Base-by-base conservation (phyloP, 495 filamentous ascomycete genomes). In the Aspergillus diversus region DNA sequence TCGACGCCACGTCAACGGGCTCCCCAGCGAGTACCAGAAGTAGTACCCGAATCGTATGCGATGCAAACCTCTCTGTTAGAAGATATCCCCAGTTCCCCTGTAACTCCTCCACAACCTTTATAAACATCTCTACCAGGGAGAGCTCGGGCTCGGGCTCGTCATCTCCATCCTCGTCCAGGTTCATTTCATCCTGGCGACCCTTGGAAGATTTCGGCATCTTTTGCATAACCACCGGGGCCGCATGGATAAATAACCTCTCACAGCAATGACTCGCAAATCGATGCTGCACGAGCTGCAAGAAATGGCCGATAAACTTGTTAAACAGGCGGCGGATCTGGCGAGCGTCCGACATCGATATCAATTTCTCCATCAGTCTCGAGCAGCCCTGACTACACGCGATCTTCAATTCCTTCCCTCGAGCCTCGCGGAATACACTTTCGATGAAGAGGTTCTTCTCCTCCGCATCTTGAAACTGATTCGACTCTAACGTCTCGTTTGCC, bases 241-340 rank as follows among this genome's bases (percentile, higher is more conserved):
- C 89, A 59, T 89, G 85, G 39, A 92, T 80, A 69, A 99, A 97
- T 9, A 99, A 81, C 15, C 90, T 92, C 78, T 99, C 95, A 74
- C 94, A 97, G 71, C 93, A 98, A 76, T 99, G 95, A 56, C 91
- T 92, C 5, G 95, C 95, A 71, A 99, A 99, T 33, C 93, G 89
- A 74, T 99, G 95, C 69, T 95, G 93, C 27, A 97, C 86, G 33
- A 97, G 83, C 68, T 91, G 86, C 55, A 96, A 73, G 76, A 97
- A 97, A 69, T 98, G 89, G n/a, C 90, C 89, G 47, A 82, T 84
- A 70, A 98, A 97, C 51, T 89, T 90, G 59, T 82, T 82, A 73
- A 97, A 97, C 32, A 98, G 73, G 50, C 80, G 82, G 77, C 96
- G 96, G 65, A 97, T 86, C 75, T 99, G 96, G 34, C 76, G 78